These are phyloP conservation scores for Exophiala phaeomuriformis DNA, from an alignment of 2,329 filamentous ascomycete species.

Conservation along the genomic window DNA sequence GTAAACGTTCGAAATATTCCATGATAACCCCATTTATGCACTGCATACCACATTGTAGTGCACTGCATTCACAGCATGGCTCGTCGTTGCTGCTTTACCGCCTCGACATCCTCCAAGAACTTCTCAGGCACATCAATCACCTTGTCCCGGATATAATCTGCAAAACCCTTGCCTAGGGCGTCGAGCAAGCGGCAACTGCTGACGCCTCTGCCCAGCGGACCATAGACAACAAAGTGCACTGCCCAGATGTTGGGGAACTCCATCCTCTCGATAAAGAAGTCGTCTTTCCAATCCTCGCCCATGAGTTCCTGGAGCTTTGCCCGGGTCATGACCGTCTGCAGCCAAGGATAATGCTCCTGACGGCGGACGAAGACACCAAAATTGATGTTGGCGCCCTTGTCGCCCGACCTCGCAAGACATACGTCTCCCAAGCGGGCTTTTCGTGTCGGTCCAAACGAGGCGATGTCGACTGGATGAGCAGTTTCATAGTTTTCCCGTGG, in stretches of 20 bases:
- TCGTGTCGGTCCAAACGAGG: constrained; percentile 29
- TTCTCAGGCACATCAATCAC: constrained; percentile 36
- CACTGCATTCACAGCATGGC: constrained; percentile 17
- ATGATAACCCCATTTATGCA: no score
- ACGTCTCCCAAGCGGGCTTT: constrained; percentile 39
- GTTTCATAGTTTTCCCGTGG: constrained; percentile 22
- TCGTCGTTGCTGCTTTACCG: constrained; percentile 15
- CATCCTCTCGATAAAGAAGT: constrained; percentile 41
- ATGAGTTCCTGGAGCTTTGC: constrained; percentile 36
- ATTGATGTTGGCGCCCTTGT: constrained; percentile 40
- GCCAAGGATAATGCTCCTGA: constrained; percentile 31
- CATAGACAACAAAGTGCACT: constrained; percentile 48
- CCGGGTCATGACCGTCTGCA: constrained; percentile 37
- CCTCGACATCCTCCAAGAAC: constrained; percentile 16
- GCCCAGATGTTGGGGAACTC: constrained; percentile 42
- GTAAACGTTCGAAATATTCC: no score
- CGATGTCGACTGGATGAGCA: constrained; percentile 13
- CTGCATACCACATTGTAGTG: no score
- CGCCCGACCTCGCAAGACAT: constrained; percentile 38
- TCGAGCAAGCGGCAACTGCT: constrained; percentile 45
- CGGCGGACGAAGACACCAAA: constrained; percentile 35
- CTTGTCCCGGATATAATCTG: constrained; percentile 44
- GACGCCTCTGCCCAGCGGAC: constrained; percentile 40
- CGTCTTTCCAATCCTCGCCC: constrained; percentile 41
- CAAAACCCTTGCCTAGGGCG: constrained; percentile 48